These are phyloP conservation scores for Olyra latifolia DNA, from an alignment of 176 grass and related monocot genomes.

Conservation along the genomic window DNA sequence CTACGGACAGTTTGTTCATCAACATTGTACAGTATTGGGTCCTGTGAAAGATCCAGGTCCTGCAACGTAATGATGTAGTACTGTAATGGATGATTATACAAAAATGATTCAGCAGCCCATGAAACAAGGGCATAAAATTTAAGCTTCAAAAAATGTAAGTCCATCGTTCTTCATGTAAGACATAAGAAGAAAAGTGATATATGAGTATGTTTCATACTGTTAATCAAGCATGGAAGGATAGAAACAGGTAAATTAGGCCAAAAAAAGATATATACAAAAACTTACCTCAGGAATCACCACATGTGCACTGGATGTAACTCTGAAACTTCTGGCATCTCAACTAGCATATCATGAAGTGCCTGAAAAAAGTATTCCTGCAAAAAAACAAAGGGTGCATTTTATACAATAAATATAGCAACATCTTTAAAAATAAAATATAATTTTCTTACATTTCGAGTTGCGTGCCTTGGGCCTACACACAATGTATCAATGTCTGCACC, in stretches of 20 bases:
- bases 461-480: constrained; percentile 77
- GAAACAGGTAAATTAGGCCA: not conserved
- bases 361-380: constrained; percentile 74
- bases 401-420: not conserved
- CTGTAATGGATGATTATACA: not conserved
- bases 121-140: not conserved
- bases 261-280: constrained; percentile 7
- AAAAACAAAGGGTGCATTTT: constrained; percentile 12
- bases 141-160: not conserved
- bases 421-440: not conserved
- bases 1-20: constrained; percentile 90
- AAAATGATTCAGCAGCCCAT: not conserved
- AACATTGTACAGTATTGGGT: constrained; percentile 82
- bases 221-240: not conserved
- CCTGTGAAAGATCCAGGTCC: constrained; percentile 89
- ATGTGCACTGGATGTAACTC: constrained; percentile 77
- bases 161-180: not conserved
- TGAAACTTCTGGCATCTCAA: constrained; percentile 67
- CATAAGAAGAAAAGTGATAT: not conserved
- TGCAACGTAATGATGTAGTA: constrained; percentile 37
- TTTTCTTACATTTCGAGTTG: constrained; percentile 64
- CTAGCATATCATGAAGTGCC: constrained; percentile 65
- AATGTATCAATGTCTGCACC: constrained; percentile 90
- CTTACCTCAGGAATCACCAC: constrained; percentile 77
- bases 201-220: not conserved